Percentiles rank a stretch among this genome's conserved stretches.
Conservation (phyloP, 1,284 basidiomycete genomes). For the Leccinum pachyderme region DNA sequence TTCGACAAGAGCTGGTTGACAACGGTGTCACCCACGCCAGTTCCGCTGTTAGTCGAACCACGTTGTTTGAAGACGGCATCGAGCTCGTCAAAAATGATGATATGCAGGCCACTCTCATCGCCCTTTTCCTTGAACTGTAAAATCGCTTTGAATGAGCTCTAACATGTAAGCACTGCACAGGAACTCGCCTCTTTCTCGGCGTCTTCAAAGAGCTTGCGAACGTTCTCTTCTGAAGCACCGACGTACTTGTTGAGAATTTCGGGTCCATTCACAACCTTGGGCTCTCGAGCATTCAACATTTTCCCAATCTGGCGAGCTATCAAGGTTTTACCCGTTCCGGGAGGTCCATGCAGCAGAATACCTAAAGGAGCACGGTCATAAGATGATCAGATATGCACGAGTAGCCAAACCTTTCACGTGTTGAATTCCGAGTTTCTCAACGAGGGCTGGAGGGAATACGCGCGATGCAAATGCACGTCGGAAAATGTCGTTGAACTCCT, state of each 20-base stretch:
- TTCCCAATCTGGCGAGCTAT: conserved; percentile 99
- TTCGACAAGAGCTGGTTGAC: conserved; percentile 99
- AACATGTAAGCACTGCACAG: neutral
- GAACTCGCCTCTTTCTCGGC: conserved; percentile 88
- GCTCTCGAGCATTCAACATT: conserved; percentile 98
- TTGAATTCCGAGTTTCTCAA: conserved; percentile 98
- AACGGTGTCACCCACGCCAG: conserved; percentile 96
- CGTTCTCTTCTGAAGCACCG: conserved; percentile 98
- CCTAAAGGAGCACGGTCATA: conserved; percentile 41
- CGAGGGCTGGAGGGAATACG: conserved; percentile 94
- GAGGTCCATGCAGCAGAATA: conserved; percentile 94
- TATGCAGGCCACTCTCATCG: conserved; percentile 97
- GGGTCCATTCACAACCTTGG: conserved; percentile 98
- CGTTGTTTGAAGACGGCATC: conserved; percentile 99
- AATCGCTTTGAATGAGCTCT: neutral
- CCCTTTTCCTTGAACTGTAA: conserved; percentile 92
- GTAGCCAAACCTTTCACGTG: conserved; percentile 85
- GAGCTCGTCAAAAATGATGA: conserved; percentile 99
- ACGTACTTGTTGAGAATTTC: conserved; percentile 98
- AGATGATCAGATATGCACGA: neutral
- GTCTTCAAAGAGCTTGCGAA: conserved; percentile 96
- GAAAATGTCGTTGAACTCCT: conserved; percentile 96
- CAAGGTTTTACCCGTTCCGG: conserved; percentile 98
- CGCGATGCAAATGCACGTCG: conserved; percentile 98
- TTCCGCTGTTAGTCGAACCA: conserved; percentile 86